A percentile compares a stretch with the other conserved stretches of the same genome.
These are phyloP conservation scores for Rhinocladiella mackenziei DNA, from an alignment of 2,329 filamentous ascomycete species.

Conservation along the genomic window DNA sequence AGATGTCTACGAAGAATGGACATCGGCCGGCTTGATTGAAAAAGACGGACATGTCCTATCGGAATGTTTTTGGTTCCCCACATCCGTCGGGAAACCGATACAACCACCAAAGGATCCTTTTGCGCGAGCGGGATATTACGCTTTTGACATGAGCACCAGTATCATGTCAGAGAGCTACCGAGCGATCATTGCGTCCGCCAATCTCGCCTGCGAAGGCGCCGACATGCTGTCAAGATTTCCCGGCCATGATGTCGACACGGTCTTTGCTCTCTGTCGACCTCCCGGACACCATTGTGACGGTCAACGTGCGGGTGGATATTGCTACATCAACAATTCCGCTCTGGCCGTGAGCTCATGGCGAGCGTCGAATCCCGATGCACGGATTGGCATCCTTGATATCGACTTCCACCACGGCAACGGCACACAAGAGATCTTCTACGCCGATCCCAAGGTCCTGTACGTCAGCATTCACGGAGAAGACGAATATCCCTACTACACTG, in stretches of 20 bases:
- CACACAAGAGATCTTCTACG: constrained; percentile 32
- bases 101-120: constrained; percentile 26
- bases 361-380: constrained; percentile 9
- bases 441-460: constrained; percentile 32
- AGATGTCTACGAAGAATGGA: constrained; percentile 24
- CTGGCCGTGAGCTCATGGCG: constrained; percentile 23
- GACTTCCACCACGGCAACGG: constrained; percentile 31
- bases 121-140: constrained; percentile 29
- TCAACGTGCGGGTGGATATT: constrained; percentile 28
- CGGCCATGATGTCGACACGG: constrained; percentile 19
- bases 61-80: constrained; percentile 26
- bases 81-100: constrained; percentile 17
- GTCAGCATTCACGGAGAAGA: constrained; percentile 36
- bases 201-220: constrained; percentile 26
- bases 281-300: constrained; percentile 31
- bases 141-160: constrained; percentile 30
- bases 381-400: constrained; percentile 27
- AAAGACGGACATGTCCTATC: constrained; percentile 24
- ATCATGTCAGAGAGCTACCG: constrained; percentile 26
- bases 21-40: constrained; percentile 22
- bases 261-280: constrained; percentile 27
- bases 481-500: constrained; percentile 35
- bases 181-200: constrained; percentile 27
- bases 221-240: constrained; percentile 20
- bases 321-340: constrained; percentile 30